A percentile compares a stretch with the other conserved stretches of the same genome.
These are phyloP conservation scores for Uncinocarpus reesii DNA, from an alignment of 2,329 filamentous ascomycete genomes.

Conservation along the genomic window DNA sequence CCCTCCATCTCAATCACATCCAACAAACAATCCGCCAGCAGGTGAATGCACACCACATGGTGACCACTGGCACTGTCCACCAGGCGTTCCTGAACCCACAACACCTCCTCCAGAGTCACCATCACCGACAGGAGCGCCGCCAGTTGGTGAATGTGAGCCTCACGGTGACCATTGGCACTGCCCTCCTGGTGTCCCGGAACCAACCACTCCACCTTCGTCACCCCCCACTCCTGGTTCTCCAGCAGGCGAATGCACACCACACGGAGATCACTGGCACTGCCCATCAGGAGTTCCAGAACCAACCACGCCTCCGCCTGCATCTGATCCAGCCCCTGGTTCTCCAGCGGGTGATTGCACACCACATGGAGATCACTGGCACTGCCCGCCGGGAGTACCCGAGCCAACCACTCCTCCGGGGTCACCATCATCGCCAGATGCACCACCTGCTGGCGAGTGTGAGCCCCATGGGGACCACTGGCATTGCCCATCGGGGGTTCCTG, in stretches of 20 bases:
- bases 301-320: not conserved
- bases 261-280: conserved; percentile 10
- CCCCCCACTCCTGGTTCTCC: not conserved
- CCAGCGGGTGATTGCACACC: not conserved
- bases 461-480: conserved; percentile 7
- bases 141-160: not conserved
- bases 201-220: not conserved
- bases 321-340: not conserved
- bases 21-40: not conserved
- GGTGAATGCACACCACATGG: not conserved
- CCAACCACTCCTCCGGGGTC: not conserved
- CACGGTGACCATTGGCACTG: conserved; percentile 8
- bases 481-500: conserved; percentile 8
- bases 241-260: not conserved
- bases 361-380: conserved; percentile 9
- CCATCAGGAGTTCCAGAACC: conserved; percentile 5
- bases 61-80: conserved; percentile 9
- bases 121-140: not conserved
- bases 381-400: not conserved
- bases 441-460: not conserved
- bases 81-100: conserved; percentile 8
- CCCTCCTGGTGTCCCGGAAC: conserved; percentile 5
- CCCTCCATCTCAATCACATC: not conserved
- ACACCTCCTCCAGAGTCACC: not conserved
- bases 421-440: not conserved